Percentiles rank a stretch among this genome's conserved stretches.
phyloP scores from a whole-genome alignment of 139 green algal genomes.

The Chlamydomonas incerta region DNA sequence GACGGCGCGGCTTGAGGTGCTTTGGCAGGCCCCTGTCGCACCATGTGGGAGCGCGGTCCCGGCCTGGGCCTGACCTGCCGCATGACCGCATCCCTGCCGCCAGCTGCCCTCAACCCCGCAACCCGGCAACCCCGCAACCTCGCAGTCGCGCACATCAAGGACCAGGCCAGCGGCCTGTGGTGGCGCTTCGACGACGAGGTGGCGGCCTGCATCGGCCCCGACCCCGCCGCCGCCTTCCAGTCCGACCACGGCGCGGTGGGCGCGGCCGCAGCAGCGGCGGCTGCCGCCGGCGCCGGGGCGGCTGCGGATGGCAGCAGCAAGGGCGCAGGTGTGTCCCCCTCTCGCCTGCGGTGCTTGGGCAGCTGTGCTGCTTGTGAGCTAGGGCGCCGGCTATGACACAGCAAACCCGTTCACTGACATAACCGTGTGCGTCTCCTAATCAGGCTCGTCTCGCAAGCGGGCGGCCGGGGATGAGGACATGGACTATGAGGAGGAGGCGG shows the following conservation, averaged over 20 bases:
- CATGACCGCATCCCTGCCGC: not conserved
- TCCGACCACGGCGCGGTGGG: constrained; percentile 40
- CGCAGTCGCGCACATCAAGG: constrained; percentile 58
- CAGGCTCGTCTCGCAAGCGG: not conserved
- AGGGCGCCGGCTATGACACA: too few relatives aligned
- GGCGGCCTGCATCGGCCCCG: constrained; percentile 63
- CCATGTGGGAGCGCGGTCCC: too few relatives aligned
- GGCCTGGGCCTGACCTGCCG: too few relatives aligned
- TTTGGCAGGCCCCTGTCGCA: too few relatives aligned
- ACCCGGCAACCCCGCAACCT: too few relatives aligned
- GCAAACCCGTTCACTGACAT: too few relatives aligned
- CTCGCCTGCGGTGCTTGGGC: too few relatives aligned
- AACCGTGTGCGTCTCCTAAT: too few relatives aligned
- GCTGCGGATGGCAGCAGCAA: not conserved
- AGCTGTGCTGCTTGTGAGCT: too few relatives aligned
- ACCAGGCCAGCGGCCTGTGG: constrained; percentile 65
- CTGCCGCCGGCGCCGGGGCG: not conserved
- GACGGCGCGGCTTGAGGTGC: too few relatives aligned
- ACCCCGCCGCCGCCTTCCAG: constrained; percentile 57
- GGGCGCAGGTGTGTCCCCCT: constrained; percentile 2
- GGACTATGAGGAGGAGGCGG: not conserved
- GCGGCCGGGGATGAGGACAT: not conserved
- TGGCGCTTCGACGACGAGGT: constrained; percentile 92
- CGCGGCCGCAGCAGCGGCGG: not conserved
- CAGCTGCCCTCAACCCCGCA: not conserved